Percentiles rank a stretch among this genome's conserved stretches.
phyloP scores from a whole-genome alignment of 345 rosid genomes.

The Brassica incana region DNA sequence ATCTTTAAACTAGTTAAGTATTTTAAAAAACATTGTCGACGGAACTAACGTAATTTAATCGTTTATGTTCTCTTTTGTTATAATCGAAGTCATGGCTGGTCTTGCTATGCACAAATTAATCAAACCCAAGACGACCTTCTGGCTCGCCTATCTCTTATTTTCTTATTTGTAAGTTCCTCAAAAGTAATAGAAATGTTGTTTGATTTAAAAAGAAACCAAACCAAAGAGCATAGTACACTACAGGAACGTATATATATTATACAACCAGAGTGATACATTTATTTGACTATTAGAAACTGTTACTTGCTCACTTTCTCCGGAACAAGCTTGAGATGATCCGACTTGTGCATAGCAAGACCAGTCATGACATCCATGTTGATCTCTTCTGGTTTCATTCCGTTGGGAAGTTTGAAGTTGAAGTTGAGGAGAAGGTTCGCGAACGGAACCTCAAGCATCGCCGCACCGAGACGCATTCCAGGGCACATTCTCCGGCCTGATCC shows the following conservation, averaged over 20 bases:
- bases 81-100: not conserved
- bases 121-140: not conserved
- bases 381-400: conserved; percentile 36
- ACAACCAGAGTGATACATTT: not conserved
- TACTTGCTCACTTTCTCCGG: conserved; percentile 29
- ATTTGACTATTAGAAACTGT: not conserved
- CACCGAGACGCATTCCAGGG: conserved; percentile 42
- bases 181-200: not conserved
- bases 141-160: not conserved
- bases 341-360: conserved; percentile 42
- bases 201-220: not conserved
- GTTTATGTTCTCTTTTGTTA: not conserved
- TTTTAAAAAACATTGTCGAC: no score
- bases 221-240: not conserved
- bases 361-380: conserved; percentile 38
- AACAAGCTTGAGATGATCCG: conserved; percentile 39
- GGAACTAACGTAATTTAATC: not conserved
- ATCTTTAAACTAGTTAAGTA: no score
- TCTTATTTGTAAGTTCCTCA: not conserved
- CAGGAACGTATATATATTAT: not conserved
- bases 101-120: not conserved
- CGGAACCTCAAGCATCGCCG: conserved; percentile 42
- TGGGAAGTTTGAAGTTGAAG: conserved; percentile 38
- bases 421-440: conserved; percentile 33
- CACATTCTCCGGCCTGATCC: conserved; percentile 46